A percentile compares a stretch with the other conserved stretches of the same genome.
phyloP scores from a whole-genome alignment of 192 early-diverging fungal genomes.

The Mycoemilia scoparia region DNA sequence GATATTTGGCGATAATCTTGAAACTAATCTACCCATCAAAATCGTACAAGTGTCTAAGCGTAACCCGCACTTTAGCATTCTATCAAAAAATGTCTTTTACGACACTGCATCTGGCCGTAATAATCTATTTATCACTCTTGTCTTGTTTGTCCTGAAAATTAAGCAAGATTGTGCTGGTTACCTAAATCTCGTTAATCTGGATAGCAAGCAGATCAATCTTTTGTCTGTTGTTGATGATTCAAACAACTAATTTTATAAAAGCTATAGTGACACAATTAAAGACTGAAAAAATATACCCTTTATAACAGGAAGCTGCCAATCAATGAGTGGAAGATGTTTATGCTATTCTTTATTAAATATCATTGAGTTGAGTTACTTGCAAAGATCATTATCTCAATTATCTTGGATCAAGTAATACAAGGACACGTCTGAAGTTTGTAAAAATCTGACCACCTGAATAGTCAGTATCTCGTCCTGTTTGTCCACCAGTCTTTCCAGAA shows the following conservation, averaged over 20 bases:
- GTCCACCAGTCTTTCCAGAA: too few species aligned
- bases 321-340: too few species aligned
- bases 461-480: too few species aligned
- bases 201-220: conserved; percentile 30
- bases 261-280: too few species aligned
- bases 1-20: conserved; percentile 28
- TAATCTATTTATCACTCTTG: conserved; percentile 25
- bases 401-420: too few species aligned
- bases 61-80: conserved; percentile 33
- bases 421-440: too few species aligned
- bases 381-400: too few species aligned
- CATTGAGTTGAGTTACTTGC: too few species aligned
- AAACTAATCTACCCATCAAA: conserved; percentile 26
- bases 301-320: too few species aligned
- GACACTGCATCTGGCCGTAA: conserved; percentile 32
- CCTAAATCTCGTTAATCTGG: conserved; percentile 34
- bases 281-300: too few species aligned
- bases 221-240: conserved; percentile 31
- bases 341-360: too few species aligned
- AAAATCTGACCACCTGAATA: too few species aligned
- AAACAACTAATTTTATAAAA: conserved; percentile 6
- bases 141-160: conserved; percentile 35
- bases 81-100: conserved; percentile 33
- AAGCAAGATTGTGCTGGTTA: conserved; percentile 35
- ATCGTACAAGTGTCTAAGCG: conserved; percentile 34